These are phyloP conservation scores for Dioscorea alata DNA, from an alignment of 106 monocot genomes.

Conservation along the genomic window DNA sequence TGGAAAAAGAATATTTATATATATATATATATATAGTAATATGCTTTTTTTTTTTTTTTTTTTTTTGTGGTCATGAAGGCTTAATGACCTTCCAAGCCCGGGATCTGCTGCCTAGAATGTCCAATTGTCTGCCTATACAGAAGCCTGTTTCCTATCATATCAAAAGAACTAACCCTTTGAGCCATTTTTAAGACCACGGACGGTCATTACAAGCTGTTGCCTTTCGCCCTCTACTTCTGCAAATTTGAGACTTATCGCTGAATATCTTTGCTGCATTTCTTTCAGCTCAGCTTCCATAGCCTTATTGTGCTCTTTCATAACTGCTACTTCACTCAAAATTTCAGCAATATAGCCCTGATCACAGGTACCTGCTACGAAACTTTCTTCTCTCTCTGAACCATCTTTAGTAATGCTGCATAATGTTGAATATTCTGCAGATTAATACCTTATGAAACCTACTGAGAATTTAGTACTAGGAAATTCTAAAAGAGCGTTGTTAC, in stretches of 20 bases:
- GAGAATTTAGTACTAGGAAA: too few relatives aligned
- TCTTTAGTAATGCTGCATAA: too few relatives aligned
- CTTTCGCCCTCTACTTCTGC: slow-evolving; percentile 98
- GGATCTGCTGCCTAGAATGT: slow-evolving; percentile 14
- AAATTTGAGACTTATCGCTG: slow-evolving; percentile 89
- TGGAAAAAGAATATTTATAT: too few relatives aligned
- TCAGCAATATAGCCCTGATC: slow-evolving; percentile 12
- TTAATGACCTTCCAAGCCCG: slow-evolving; percentile 9
- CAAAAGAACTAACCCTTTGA: slow-evolving; percentile 33
- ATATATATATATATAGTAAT: too few relatives aligned
- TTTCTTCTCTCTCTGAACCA: too few relatives aligned
- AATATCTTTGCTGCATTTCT: slow-evolving; percentile 92
- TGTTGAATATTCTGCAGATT: too few relatives aligned
- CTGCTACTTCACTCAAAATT: slow-evolving; percentile 36
- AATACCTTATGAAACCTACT: too few relatives aligned
- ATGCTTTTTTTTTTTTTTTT: not conserved
- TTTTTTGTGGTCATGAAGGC: slow-evolving; percentile 2
- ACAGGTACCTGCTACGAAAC: too few relatives aligned
- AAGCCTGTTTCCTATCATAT: slow-evolving; percentile 13
- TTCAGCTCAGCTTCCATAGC: slow-evolving; percentile 82
- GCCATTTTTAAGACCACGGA: slow-evolving; percentile 79
- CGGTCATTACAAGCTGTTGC: slow-evolving; percentile 88
- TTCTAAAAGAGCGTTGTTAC: too few relatives aligned
- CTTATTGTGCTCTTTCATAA: slow-evolving; percentile 50
- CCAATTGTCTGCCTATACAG: slow-evolving; percentile 42